These are phyloP conservation scores for Nasturtium officinale DNA, from an alignment of 345 rosid species.

Conservation along the genomic window DNA sequence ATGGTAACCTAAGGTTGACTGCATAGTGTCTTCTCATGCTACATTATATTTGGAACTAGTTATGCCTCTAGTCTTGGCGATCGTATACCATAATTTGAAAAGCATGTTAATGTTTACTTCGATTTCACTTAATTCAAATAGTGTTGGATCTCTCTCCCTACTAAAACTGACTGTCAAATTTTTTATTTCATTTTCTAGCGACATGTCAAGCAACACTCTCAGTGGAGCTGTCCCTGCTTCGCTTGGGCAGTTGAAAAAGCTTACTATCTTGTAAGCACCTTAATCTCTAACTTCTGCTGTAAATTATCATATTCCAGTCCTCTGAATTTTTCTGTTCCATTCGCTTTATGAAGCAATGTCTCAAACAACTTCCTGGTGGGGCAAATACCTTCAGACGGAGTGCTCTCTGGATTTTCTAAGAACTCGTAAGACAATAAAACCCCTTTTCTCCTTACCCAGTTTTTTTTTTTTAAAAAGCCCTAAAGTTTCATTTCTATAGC, in stretches of 20 bases:
- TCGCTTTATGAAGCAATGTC: conserved; percentile 64
- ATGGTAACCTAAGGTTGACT: conserved; percentile 16
- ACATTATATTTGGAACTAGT: neutral
- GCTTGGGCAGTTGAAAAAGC: conserved; percentile 68
- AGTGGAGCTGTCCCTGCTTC: conserved; percentile 76
- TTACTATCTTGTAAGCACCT: conserved; percentile 42
- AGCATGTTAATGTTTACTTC: neutral
- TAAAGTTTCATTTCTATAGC: neutral
- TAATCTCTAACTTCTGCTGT: conserved; percentile 21
- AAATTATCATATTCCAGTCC: conserved; percentile 2
- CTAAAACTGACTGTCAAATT: neutral
- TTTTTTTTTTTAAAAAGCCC: neutral
- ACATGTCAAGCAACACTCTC: conserved; percentile 79
- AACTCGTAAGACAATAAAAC: conserved; percentile 64
- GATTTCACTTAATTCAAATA: neutral
- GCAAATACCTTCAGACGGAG: conserved; percentile 75
- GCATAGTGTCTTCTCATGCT: neutral
- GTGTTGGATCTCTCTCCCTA: neutral
- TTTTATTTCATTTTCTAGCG: conserved; percentile 46
- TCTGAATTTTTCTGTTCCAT: conserved; percentile 14
- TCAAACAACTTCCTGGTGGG: conserved; percentile 87
- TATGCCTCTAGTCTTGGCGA: neutral
- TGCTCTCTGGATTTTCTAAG: conserved; percentile 57
- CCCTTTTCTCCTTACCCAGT: conserved; percentile 1
- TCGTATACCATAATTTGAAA: neutral